phyloP scores from a whole-genome alignment of 768 basidiomycete genomes.

The Auricularia sp. region DNA sequence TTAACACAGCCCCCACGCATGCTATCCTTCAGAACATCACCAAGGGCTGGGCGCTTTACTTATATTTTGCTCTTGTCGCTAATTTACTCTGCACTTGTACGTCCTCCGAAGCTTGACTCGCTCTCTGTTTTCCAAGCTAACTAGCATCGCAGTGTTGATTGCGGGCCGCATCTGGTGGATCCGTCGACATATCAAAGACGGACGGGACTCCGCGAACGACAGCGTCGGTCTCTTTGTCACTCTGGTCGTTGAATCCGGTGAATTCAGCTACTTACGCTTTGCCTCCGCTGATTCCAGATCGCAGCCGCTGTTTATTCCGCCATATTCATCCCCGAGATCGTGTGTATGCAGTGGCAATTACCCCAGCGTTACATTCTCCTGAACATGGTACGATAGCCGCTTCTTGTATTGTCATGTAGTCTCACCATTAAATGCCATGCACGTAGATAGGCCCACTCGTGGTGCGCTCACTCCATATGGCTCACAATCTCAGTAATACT shows the following conservation, averaged over 20 bases:
- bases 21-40: not conserved
- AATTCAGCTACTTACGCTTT: too few species aligned
- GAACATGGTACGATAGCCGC: not conserved
- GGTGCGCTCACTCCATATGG: not conserved
- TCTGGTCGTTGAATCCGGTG: not conserved
- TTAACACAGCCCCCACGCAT: not conserved
- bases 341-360: not conserved
- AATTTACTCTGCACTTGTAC: not conserved
- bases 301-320: not conserved
- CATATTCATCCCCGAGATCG: not conserved
- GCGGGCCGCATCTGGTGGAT: not conserved
- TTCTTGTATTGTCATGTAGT: too few species aligned
- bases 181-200: not conserved
- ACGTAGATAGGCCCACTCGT: not conserved
- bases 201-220: not conserved
- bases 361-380: not conserved
- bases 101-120: not conserved
- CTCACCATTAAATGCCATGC: too few species aligned
- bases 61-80: not conserved
- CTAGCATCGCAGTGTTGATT: not conserved
- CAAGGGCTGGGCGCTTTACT: not conserved
- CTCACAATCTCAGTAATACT: too few species aligned
- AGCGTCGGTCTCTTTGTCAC: not conserved
- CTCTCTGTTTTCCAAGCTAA: not conserved
- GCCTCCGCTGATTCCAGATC: too few species aligned